Percentiles rank a stretch among this genome's conserved stretches.
Evolutionary conservation across 2,329 filamentous ascomycete species (phyloP).

Genomic region (Penicillium sp.): DNA sequence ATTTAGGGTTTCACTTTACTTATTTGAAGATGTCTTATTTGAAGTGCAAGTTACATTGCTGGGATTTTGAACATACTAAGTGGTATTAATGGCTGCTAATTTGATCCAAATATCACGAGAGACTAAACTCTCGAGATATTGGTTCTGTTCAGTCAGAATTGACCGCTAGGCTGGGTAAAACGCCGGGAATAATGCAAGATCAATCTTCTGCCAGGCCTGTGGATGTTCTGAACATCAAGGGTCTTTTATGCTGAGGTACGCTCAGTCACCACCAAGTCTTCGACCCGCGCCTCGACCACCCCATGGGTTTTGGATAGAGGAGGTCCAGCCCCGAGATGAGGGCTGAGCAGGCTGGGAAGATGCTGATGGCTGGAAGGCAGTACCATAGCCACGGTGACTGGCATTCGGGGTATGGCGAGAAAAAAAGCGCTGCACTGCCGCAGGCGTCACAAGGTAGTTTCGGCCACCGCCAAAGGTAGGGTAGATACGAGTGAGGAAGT

Average conservation of each 20-base stretch:
- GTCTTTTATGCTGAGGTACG: background rate
- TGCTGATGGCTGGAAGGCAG: conserved; percentile 52
- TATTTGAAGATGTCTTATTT: background rate
- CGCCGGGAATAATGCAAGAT: background rate
- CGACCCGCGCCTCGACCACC: conserved; percentile 41
- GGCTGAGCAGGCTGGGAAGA: conserved; percentile 9
- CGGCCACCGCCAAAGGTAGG: conserved; percentile 82
- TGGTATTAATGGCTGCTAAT: background rate
- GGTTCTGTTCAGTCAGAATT: background rate
- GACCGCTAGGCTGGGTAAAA: background rate
- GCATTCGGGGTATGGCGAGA: conserved; percentile 46
- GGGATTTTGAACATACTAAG: background rate
- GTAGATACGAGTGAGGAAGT: conserved; percentile 86
- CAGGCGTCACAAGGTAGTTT: conserved; percentile 74
- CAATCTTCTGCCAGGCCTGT: too few species aligned
- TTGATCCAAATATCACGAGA: background rate
- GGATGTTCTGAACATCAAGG: background rate
- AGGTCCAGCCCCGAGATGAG: conserved; percentile 29
- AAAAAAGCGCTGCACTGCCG: conserved; percentile 68
- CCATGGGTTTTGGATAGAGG: conserved; percentile 38
- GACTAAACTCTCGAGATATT: background rate
- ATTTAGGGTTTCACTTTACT: background rate
- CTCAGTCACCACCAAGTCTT: conserved; percentile 40
- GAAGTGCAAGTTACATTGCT: background rate
- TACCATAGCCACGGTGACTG: conserved; percentile 61